Base-by-base conservation (phyloP, 202 grass and related monocot species). In the Miscanthus sacchariflorus region DNA sequence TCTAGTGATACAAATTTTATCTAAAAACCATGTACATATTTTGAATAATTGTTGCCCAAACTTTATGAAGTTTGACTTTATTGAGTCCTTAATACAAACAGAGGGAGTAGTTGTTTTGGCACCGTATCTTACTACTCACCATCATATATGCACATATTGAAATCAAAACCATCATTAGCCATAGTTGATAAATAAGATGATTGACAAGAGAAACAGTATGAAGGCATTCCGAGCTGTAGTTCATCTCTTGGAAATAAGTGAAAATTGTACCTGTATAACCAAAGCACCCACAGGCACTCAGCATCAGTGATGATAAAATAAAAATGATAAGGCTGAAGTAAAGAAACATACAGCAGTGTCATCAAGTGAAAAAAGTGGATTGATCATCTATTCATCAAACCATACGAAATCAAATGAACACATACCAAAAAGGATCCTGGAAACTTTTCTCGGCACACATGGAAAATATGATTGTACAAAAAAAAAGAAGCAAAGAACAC, bases 81-180 rank as follows among this genome's bases (percentile, higher is more conserved):
- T 61, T 23, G 58, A 61, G 23, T 23, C 58, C 58, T 61, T 23
- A 9, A 10, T 61, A n/a, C 7, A 7, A 59, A n/a, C 19, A 2
- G 54, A 59, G 19, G 18, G 19, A n/a, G 54, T 59, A 59, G 19
- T 9, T 59, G 24, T 73, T 68, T 80, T 44, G 18, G 27, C 3
- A 4, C 27, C 36, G n/a, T 74, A 83, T 30, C 38, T 63, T 45
- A 88, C 27, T 21, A 74, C 90, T 88, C 63, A 96, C 96, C 96
- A 92, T 99, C 88, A 68, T 99, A 96, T 85, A 99, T 95, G 79
- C 94, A 96, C 74, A 74, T 83, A 92, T 99, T 99, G 86, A 99
- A 99, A 96, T 99, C 94, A 92, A 99, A 99, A 63, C 94, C 94
- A 91, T 93, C 90, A 81, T 48, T 91, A 85, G 94, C 96, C 89